phyloP scores from a whole-genome alignment of 352 stramenopile species.

The Phytophthora foliorum region DNA sequence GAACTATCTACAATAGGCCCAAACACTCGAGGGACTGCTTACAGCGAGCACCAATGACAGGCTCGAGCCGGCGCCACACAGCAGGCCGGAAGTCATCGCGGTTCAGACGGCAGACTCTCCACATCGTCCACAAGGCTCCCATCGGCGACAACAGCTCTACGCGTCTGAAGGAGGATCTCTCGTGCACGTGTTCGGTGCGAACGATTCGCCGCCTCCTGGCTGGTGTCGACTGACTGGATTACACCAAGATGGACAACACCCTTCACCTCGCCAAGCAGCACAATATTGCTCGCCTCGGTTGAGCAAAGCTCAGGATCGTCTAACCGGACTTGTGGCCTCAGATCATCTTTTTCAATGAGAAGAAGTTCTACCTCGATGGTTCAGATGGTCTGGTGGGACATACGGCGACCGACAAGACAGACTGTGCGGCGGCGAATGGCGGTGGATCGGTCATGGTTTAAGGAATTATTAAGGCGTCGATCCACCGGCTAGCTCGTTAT shows the following conservation, averaged over 20 bases:
- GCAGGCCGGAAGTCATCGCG: background rate
- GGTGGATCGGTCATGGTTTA: no score
- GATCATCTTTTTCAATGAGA: constrained; percentile 16
- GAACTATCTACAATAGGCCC: background rate
- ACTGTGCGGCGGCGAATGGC: constrained; percentile 6
- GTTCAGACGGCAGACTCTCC: background rate
- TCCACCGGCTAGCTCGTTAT: no score
- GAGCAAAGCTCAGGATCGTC: background rate
- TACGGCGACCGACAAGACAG: background rate
- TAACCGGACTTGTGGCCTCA: constrained; percentile 8
- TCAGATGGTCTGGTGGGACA: constrained; percentile 18
- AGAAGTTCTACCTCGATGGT: constrained; percentile 23
- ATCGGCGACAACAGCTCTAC: background rate
- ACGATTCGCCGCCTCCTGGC: constrained; percentile 1
- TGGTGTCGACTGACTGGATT: no score
- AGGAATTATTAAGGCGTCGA: no score
- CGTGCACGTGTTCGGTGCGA: background rate
- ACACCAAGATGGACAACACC: constrained; percentile 6
- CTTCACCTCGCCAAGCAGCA: constrained; percentile 1
- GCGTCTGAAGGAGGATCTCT: constrained; percentile 2
- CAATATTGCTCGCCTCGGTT: constrained; percentile 7
- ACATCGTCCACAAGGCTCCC: background rate
- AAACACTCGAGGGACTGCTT: background rate
- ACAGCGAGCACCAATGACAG: background rate
- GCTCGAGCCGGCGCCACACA: background rate